Conservation (phyloP, 192 early-diverging fungal genomes). For the Spizellomyces punctatus region DNA sequence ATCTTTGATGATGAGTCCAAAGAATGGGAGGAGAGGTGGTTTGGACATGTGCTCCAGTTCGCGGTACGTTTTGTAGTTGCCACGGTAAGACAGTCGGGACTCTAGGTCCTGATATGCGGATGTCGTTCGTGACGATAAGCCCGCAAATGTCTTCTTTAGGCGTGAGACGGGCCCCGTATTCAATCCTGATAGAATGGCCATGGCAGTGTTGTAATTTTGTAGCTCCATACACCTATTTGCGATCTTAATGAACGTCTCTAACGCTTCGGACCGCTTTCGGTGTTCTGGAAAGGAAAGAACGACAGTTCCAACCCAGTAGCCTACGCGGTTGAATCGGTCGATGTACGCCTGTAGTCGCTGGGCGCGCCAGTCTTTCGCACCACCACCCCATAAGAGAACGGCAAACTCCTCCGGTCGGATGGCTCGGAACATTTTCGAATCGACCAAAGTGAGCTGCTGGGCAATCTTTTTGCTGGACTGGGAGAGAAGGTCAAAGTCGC, state of each 20-base stretch:
- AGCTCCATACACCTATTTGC: slow-evolving; percentile 35
- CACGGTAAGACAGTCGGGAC: slow-evolving; percentile 24
- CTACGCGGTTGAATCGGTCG: slow-evolving; percentile 39
- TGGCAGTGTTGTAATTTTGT: slow-evolving; percentile 44
- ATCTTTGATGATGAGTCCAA: slow-evolving; percentile 46
- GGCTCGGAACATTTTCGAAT: slow-evolving; percentile 32
- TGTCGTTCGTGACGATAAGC: slow-evolving; percentile 21
- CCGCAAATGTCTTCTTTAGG: slow-evolving; percentile 40
- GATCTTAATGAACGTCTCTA: slow-evolving; percentile 39
- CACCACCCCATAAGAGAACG: slow-evolving; percentile 32
- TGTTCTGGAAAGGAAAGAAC: slow-evolving; percentile 23
- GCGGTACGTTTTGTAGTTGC: slow-evolving; percentile 42
- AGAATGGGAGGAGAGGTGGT: slow-evolving; percentile 42
- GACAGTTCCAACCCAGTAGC: slow-evolving; percentile 35
- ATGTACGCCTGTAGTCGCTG: slow-evolving; percentile 35
- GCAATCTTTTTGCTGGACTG: slow-evolving; percentile 34
- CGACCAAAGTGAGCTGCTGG: slow-evolving; percentile 45
- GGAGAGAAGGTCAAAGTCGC: slow-evolving; percentile 33
- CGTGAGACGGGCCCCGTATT: slow-evolving; percentile 42
- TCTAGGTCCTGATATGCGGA: slow-evolving; percentile 35
- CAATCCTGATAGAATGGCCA: slow-evolving; percentile 48
- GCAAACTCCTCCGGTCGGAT: slow-evolving; percentile 41
- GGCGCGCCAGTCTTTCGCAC: slow-evolving; percentile 3
- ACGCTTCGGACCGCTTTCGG: slow-evolving; percentile 24
- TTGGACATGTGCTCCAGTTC: slow-evolving; percentile 33